A percentile compares a stretch with the other conserved stretches of the same genome.
Evolutionary conservation across 148 eudicot genomes (phyloP).

Genomic region (Diospyros kaki): DNA sequence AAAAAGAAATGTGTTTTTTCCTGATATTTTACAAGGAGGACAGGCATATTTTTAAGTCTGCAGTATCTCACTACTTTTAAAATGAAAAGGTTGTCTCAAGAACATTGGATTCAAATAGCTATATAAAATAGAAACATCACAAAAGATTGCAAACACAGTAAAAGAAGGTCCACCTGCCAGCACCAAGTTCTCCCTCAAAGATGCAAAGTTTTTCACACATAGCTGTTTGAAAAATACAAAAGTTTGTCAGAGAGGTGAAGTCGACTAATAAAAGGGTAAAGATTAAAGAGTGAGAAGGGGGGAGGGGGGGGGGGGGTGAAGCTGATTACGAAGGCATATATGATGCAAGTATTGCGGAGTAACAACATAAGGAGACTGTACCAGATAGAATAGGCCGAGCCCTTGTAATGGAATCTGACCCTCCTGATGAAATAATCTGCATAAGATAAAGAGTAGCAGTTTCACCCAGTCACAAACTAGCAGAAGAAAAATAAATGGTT

Average conservation of each 20-base stretch:
- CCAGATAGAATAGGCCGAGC: slow-evolving; percentile 75
- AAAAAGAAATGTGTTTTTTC: too few species aligned
- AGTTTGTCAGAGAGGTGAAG: slow-evolving; percentile 1
- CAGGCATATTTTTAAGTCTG: background rate
- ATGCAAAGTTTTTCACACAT: slow-evolving; percentile 61
- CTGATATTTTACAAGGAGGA: too few species aligned
- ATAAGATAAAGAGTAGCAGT: slow-evolving; percentile 8
- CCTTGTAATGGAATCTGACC: slow-evolving; percentile 47
- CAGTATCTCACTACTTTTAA: background rate
- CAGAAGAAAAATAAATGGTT: slow-evolving; percentile 4
- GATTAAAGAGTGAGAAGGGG: too few species aligned
- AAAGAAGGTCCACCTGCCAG: slow-evolving; percentile 65
- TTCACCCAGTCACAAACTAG: slow-evolving; percentile 9
- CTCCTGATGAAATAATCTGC: slow-evolving; percentile 77
- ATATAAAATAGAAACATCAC: background rate
- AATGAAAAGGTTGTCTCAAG: background rate
- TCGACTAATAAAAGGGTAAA: slow-evolving; percentile 1
- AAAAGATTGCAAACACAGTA: background rate
- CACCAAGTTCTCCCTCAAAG: slow-evolving; percentile 76
- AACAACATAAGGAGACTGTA: slow-evolving; percentile 24
- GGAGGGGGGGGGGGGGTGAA: background rate
- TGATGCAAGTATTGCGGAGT: background rate
- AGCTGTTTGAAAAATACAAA: slow-evolving; percentile 41
- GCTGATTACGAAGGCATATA: background rate
- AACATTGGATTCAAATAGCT: background rate